Percentiles rank a stretch among this genome's conserved stretches.
phyloP scores from a whole-genome alignment of 371 early-diverging fungal genomes.

The Phascolomyces articulosus region DNA sequence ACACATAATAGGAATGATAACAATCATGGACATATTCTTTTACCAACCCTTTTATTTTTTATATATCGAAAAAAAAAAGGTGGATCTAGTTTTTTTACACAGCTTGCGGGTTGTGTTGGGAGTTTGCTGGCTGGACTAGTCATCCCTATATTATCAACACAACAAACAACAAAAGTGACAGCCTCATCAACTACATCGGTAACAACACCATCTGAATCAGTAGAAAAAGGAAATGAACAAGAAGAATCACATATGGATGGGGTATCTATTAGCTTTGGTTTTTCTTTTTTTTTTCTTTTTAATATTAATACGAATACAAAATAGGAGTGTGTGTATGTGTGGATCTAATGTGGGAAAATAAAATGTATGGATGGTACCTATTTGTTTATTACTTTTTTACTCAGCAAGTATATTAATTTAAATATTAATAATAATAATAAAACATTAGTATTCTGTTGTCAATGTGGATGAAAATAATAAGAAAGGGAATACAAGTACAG shows the following conservation, averaged over 20 bases:
- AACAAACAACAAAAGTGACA: not conserved
- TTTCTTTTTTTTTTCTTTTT: not conserved
- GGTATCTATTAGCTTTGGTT: no score
- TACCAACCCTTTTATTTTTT: no score
- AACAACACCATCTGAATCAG: not conserved
- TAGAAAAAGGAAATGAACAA: not conserved
- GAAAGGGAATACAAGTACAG: conserved; percentile 9
- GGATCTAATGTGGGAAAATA: not conserved
- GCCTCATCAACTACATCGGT: not conserved
- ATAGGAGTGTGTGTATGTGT: no score
- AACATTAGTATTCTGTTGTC: not conserved
- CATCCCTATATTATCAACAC: conserved; percentile 33
- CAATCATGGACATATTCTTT: no score
- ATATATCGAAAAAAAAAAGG: conserved; percentile 39
- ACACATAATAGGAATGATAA: not conserved
- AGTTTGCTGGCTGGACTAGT: conserved; percentile 58
- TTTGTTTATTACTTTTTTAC: no score
- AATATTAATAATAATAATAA: not conserved
- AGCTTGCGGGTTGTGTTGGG: conserved; percentile 57
- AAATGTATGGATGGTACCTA: no score
- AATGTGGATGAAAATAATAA: not conserved
- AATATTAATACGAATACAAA: no score
- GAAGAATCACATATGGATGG: not conserved
- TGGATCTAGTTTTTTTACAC: conserved; percentile 54
- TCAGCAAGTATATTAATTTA: no score